Evolutionary conservation across 2,329 filamentous ascomycete species (phyloP).

Genomic region (Fusarium euwallaceae): DNA sequence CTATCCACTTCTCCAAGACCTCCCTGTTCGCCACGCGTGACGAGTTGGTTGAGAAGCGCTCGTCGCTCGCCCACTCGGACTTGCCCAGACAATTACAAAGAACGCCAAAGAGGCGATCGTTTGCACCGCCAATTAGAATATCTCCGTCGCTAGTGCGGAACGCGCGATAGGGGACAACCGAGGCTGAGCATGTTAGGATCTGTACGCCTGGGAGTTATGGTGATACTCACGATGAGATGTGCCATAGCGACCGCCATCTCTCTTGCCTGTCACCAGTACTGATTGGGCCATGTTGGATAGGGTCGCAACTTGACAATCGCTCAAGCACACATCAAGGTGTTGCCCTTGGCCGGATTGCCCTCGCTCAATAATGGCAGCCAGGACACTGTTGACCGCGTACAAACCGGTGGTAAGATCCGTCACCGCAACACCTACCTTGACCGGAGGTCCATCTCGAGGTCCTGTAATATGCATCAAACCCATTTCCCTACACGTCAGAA

Average conservation of each 20-base stretch:
- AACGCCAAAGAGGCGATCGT: constrained; percentile 75
- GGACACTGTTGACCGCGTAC: constrained; percentile 92
- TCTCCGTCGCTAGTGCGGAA: constrained; percentile 79
- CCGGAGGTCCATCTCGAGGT: constrained; percentile 84
- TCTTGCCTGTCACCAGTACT: constrained; percentile 85
- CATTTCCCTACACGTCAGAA: constrained; percentile 70
- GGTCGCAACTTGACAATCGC: constrained; percentile 95
- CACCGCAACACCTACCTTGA: constrained; percentile 96
- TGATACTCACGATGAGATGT: constrained; percentile 83
- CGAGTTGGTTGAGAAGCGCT: constrained; percentile 71
- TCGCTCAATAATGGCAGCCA: constrained; percentile 86
- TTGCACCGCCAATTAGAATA: constrained; percentile 76
- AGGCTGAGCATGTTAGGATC: constrained; percentile 67
- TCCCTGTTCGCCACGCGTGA: constrained; percentile 75
- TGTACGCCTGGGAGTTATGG: constrained; percentile 2
- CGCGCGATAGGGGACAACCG: constrained; percentile 92
- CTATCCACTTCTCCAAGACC: constrained; percentile 83
- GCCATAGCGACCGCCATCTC: constrained; percentile 90
- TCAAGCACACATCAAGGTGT: constrained; percentile 89
- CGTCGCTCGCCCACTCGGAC: constrained; percentile 69
- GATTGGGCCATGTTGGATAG: constrained; percentile 94
- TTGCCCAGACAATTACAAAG: constrained; percentile 70
- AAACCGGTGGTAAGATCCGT: constrained; percentile 94
- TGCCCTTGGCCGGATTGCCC: constrained; percentile 82
- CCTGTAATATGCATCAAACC: constrained; percentile 98